Percentiles rank a stretch among this genome's conserved stretches.
Conservation (phyloP, 768 basidiomycete genomes). For the Tricholomella constricta region DNA sequence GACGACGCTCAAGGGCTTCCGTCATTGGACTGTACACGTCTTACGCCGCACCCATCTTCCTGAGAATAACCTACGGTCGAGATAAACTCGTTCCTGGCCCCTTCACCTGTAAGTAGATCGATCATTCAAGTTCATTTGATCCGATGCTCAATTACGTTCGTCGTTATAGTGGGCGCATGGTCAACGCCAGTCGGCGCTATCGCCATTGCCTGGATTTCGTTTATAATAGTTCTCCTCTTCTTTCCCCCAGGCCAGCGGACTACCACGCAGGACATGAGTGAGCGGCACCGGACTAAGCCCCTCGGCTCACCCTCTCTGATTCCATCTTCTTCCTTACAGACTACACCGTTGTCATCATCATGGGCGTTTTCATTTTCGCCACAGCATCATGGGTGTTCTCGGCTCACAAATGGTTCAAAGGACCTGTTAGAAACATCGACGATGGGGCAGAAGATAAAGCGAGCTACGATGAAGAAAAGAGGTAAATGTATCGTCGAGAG, state of each 20-base stretch:
- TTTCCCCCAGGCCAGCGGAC: conserved; percentile 42
- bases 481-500: conserved; percentile 81
- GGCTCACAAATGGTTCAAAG: conserved; percentile 68
- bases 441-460: background rate
- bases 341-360: conserved; percentile 68
- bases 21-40: conserved; percentile 74
- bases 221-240: conserved; percentile 58
- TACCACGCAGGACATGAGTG: conserved; percentile 56
- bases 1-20: conserved; percentile 49
- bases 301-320: background rate
- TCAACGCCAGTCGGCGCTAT: conserved; percentile 58
- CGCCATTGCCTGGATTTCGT: conserved; percentile 67
- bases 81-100: conserved; percentile 57
- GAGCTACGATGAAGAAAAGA: background rate
- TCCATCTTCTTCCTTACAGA: conserved; percentile 40
- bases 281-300: conserved; percentile 23
- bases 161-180: conserved; percentile 51
- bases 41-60: conserved; percentile 67
- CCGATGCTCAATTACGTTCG: background rate
- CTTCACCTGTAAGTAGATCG: conserved; percentile 37
- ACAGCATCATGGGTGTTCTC: conserved; percentile 64
- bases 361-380: conserved; percentile 66
- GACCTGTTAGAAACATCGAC: background rate
- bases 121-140: background rate
- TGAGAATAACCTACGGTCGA: conserved; percentile 70